Evolutionary conservation across 1,284 basidiomycete species (phyloP).

Genomic region (Naganishia cerealis): DNA sequence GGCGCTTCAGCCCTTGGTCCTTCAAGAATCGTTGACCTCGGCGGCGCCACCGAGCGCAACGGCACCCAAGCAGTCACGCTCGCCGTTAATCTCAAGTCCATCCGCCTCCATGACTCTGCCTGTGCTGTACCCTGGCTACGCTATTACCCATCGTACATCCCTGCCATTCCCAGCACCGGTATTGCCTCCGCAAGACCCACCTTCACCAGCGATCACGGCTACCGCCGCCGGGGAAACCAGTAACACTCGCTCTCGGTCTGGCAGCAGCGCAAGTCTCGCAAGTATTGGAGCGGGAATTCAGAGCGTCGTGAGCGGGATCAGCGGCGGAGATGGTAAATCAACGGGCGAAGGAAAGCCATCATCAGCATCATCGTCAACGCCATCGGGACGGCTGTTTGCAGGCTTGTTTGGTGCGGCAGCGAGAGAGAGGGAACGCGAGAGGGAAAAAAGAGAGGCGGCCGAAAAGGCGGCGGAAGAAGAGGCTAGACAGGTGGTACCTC

Average conservation of each 20-base stretch:
- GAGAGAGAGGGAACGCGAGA: neutral
- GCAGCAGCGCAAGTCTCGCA: conserved; percentile 31
- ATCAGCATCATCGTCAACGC: neutral
- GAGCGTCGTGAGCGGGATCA: conserved; percentile 24
- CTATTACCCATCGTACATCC: conserved; percentile 58
- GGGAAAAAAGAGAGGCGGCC: conserved; percentile 7
- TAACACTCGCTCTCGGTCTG: conserved; percentile 31
- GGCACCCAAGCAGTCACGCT: neutral
- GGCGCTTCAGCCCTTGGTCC: conserved; percentile 43
- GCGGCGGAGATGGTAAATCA: conserved; percentile 3
- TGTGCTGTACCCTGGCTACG: conserved; percentile 60
- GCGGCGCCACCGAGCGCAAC: neutral
- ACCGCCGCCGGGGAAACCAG: conserved; percentile 10
- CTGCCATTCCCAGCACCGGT: conserved; percentile 68
- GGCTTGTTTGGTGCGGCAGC: conserved; percentile 44
- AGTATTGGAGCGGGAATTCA: conserved; percentile 19
- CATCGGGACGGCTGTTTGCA: conserved; percentile 45
- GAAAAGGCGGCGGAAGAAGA: conserved; percentile 21
- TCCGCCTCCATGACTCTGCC: conserved; percentile 37
- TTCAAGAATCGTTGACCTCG: neutral
- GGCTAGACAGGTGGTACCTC: neutral
- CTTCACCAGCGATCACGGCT: conserved; percentile 23
- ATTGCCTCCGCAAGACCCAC: conserved; percentile 42
- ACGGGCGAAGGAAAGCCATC: neutral
- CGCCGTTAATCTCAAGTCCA: neutral